Evolutionary conservation across 345 rosid species (phyloP).

Genomic region (Durio zibethinus): DNA sequence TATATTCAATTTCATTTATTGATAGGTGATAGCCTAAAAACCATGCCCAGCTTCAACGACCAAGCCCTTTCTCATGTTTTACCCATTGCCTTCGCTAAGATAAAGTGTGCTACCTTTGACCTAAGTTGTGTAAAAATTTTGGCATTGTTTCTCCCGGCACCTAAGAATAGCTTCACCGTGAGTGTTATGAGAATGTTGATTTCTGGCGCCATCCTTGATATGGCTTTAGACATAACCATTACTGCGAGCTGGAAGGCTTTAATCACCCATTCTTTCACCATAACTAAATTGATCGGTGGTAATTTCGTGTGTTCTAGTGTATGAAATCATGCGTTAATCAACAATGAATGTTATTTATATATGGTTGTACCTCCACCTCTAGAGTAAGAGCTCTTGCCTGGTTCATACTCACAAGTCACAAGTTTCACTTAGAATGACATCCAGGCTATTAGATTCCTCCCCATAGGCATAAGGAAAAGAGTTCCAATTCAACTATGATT

Average conservation of each 20-base stretch:
- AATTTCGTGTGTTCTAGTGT: neutral
- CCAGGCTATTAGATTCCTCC: neutral
- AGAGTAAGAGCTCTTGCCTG: neutral
- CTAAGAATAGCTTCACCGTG: neutral
- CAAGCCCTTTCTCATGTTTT: neutral
- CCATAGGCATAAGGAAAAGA: too few relatives aligned
- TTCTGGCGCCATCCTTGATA: neutral
- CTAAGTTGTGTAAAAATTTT: neutral
- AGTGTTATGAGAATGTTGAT: neutral
- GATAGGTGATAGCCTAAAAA: neutral
- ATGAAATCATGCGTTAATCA: neutral
- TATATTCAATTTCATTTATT: neutral
- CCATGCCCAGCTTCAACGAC: neutral
- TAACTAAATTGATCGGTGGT: neutral
- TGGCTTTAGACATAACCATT: neutral
- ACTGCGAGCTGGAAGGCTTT: neutral
- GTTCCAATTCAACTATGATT: too few relatives aligned
- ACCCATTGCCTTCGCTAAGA: neutral
- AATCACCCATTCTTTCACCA: neutral
- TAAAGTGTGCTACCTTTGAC: neutral
- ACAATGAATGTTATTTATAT: neutral
- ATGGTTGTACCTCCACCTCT: neutral
- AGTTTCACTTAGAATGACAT: neutral
- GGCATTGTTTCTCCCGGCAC: neutral
- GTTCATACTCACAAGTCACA: neutral